Evolutionary conservation across 306 rosid species (phyloP), one percentile per base, ranked within the genome.

Genomic region (Cotoneaster glaucophyllus): DNA sequence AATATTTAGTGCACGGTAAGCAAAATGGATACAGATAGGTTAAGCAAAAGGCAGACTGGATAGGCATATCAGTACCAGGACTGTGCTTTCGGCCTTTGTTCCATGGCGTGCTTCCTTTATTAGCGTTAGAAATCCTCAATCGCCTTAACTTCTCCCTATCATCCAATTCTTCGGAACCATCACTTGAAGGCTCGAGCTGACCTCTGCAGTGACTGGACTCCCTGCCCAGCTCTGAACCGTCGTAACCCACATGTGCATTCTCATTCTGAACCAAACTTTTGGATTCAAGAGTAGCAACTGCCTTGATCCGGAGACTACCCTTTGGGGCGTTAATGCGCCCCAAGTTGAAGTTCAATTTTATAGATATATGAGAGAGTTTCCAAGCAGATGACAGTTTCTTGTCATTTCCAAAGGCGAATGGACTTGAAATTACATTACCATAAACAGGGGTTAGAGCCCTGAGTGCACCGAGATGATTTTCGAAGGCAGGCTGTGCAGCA

Each of bases 1-100:
- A 70, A 56, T 64, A 69, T 70, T 15, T 48, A 28, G 70, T 73
- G 80, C 78, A 53, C 11, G 6, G 26, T 56, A 45, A 74, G 48
- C 67, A 71, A 10, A 52, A 53, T 56, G 62, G 53, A 28, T 3
- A 69, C 12, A 37, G 37, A 65, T 28, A 12, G 67, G 45, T 31
- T 59, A 52, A 9, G 41, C 32, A 31, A 34, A 70, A 53, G 76
- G 24, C 70, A 76, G 73, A 28, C 5, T 50, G 26, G n/a, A 45
- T 64, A 13, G 57, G 34, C 44, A 28, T 12, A 48, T 66, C 67
- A 29, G 62, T 83, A 96, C 97, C 99, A 45, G 99, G 84, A 83
- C 79, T 78, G 80, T 92, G 99, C 83, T 92, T 92, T 81, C 82
- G 89, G 82, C 99, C 99, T 87, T 90, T 92, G 89, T 96, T 96